Conservation (phyloP, 2,329 filamentous ascomycete genomes). For the Ophiosphaerella narmari region DNA sequence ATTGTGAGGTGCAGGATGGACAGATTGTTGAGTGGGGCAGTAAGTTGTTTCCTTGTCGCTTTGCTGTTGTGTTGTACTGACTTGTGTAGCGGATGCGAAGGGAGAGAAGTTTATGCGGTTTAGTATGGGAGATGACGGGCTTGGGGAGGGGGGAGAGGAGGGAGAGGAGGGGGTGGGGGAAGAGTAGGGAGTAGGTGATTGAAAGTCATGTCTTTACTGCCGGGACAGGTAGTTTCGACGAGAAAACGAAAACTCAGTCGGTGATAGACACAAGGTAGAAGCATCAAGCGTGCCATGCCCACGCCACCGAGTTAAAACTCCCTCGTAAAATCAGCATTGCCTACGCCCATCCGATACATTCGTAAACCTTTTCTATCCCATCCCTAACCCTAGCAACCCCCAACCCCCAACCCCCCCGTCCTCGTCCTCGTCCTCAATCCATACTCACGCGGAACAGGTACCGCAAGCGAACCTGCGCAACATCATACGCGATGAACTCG, state of each 20-base stretch:
- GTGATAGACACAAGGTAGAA: too few relatives aligned
- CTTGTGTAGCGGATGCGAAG: conserved; percentile 56
- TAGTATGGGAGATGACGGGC: conserved; percentile 44
- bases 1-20: conserved; percentile 88
- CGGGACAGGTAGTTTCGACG: too few relatives aligned
- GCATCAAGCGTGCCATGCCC: too few relatives aligned
- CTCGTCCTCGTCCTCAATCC: background rate
- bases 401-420: too few relatives aligned
- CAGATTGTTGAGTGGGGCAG: conserved; percentile 82
- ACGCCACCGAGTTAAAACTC: too few relatives aligned
- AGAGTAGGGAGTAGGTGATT: too few relatives aligned
- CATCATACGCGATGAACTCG: conserved; percentile 74
- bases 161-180: background rate
- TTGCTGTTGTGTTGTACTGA: conserved; percentile 5
- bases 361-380: background rate
- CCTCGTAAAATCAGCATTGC: too few relatives aligned
- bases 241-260: too few relatives aligned
- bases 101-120: conserved; percentile 66
- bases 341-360: too few relatives aligned
- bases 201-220: too few relatives aligned
- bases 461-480: conserved; percentile 70
- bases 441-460: conserved; percentile 67
- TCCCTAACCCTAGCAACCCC: too few relatives aligned
- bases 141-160: conserved; percentile 32
- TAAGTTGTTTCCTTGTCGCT: background rate